Conservation (phyloP, 1,284 basidiomycete species). For the Termitomyces sp. region DNA sequence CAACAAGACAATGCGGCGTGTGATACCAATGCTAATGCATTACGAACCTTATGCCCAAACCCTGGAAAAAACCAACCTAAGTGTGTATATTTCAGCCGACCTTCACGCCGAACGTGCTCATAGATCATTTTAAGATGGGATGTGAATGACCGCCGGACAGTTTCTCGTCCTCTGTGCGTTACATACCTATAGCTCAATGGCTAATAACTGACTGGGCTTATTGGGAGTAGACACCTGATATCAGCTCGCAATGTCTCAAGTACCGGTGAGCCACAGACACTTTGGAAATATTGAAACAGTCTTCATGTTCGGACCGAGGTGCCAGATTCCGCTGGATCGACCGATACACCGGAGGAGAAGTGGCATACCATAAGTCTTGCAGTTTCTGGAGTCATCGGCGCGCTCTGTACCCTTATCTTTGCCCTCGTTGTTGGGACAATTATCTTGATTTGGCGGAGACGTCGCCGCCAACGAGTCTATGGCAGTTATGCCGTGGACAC, state of each 20-base stretch:
- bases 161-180: not conserved
- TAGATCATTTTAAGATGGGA: not conserved
- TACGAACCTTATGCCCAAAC: not conserved
- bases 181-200: not conserved
- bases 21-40: not conserved
- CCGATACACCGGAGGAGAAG: not conserved
- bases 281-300: too few species aligned
- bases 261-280: not conserved
- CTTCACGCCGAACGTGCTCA: not conserved
- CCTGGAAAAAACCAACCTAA: not conserved
- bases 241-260: not conserved
- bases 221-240: not conserved
- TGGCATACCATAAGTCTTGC: conserved; percentile 1
- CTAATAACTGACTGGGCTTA: not conserved
- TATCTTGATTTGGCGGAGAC: conserved; percentile 7
- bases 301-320: not conserved
- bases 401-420: conserved; percentile 11
- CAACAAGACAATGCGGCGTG: not conserved
- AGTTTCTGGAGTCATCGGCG: conserved; percentile 13
- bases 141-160: not conserved
- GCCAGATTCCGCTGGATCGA: not conserved
- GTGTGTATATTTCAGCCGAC: not conserved
- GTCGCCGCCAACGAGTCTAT: not conserved
- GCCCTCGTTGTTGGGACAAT: conserved; percentile 4
- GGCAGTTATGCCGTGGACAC: not conserved